Percentiles rank a stretch among this genome's conserved stretches.
Evolutionary conservation across 495 filamentous ascomycete species (phyloP).

Genomic region (Lasiosphaeria miniovina): DNA sequence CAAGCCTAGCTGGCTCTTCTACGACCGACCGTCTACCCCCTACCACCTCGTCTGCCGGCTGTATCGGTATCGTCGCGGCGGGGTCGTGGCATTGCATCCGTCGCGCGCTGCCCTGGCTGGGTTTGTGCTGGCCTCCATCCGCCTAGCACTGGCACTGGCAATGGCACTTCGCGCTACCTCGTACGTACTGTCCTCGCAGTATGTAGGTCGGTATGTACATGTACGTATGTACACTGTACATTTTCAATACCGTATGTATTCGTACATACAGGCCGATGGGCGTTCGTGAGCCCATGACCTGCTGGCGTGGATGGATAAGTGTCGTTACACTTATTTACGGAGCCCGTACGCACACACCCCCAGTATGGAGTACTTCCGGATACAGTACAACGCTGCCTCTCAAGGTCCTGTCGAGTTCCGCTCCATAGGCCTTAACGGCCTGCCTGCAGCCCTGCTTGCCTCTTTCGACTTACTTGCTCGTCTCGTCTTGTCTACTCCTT

Average conservation of each 20-base stretch:
- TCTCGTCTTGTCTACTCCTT: not conserved
- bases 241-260: no score
- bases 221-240: no score
- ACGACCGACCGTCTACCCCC: no score
- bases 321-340: not conserved
- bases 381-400: conserved; percentile 11
- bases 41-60: conserved; percentile 7
- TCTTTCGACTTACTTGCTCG: not conserved
- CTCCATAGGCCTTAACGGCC: conserved; percentile 2
- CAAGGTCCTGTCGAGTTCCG: conserved; percentile 7
- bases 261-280: no score
- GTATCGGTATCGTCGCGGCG: not conserved
- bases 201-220: no score
- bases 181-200: no score
- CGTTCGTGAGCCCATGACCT: no score
- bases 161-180: no score
- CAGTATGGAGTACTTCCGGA: not conserved
- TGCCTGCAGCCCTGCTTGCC: not conserved
- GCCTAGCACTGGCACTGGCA: no score
- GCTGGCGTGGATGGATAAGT: no score
- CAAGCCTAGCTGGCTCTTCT: no score
- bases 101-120: not conserved
- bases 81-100: not conserved
- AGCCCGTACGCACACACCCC: conserved; percentile 9
- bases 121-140: not conserved